These are phyloP conservation scores for Fagus sylvatica DNA, from an alignment of 306 rosid genomes.

Conservation along the genomic window DNA sequence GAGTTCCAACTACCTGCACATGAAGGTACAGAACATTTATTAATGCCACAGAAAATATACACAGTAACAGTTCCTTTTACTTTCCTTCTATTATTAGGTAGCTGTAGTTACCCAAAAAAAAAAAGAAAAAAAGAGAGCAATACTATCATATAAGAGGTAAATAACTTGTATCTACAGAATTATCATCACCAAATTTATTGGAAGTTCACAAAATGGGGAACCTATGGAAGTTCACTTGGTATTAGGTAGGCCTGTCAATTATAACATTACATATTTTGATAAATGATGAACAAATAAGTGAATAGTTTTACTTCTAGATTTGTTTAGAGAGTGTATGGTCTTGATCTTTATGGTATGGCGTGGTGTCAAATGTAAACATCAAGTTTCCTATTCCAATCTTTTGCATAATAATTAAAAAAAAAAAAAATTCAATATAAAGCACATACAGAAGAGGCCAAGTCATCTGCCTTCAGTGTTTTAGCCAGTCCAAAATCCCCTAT, in stretches of 20 bases:
- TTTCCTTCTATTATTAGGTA: not conserved
- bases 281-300: not conserved
- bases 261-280: not conserved
- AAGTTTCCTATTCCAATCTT: not conserved
- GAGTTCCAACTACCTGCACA: slow-evolving; percentile 96
- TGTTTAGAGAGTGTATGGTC: not conserved
- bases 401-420: not conserved
- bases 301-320: not conserved
- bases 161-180: not conserved
- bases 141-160: not conserved
- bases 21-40: slow-evolving; percentile 1
- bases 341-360: not conserved
- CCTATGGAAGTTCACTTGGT: not conserved
- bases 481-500: slow-evolving; percentile 98
- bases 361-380: not conserved
- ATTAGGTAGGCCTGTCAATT: not conserved
- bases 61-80: not conserved
- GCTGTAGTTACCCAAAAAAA: not conserved
- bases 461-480: slow-evolving; percentile 93
- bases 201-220: not conserved
- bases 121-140: not conserved
- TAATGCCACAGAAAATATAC: not conserved
- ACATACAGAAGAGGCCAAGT: slow-evolving; percentile 97
- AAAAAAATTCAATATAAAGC: slow-evolving; percentile 22
- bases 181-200: not conserved